Base-by-base conservation (phyloP, 2,329 filamentous ascomycete genomes). In the Eurotiales sp. region DNA sequence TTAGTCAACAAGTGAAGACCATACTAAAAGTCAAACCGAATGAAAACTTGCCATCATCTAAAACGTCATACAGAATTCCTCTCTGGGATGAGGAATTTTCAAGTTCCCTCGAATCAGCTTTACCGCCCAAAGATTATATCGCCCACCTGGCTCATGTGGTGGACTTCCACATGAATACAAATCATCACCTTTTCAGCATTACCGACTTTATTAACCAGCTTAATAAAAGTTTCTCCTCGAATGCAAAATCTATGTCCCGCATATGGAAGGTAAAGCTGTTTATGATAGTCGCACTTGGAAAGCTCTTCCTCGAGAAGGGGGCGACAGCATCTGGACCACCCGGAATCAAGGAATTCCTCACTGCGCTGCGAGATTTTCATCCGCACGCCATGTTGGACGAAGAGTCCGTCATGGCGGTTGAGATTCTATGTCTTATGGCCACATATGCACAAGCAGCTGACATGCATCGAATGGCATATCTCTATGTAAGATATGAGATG, bases 391-490 rank as follows among this genome's bases (percentile, higher is more conserved):
- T 37, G 15, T 7, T 19, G 22, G 23, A 43, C 15, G 32, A 42
- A 37, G 15, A 50, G 14, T 46, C 32, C 23, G 17, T 50, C 22
- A 41, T 22, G 3, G 15, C 19, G 10, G 22, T 49, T 23, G 51
- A 53, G 17, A 34, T 25, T 14, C 25, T 53, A 4, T 39, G 34
- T 36, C 37, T 53, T 5, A 44, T 53, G 29, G 14, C 51, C 21
- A 15, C 30, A 11, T 53, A 53, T 42, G 44, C 51, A 15, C 51
- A 53, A 23, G 45, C 51, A 41, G 51, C 51, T 27, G 51, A 53
- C 37, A 19, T 53, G 25, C 51, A 53, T 43, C 23, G 37, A 42
- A 40, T 36, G 27, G 51, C 51, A 14, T 53, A 53, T 43, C 45
- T 53, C 6, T 53, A 53, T 50, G 51, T 50, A 34, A 44, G 51